phyloP scores from a whole-genome alignment of 192 early-diverging fungal species.

The Dispira parvispora region DNA sequence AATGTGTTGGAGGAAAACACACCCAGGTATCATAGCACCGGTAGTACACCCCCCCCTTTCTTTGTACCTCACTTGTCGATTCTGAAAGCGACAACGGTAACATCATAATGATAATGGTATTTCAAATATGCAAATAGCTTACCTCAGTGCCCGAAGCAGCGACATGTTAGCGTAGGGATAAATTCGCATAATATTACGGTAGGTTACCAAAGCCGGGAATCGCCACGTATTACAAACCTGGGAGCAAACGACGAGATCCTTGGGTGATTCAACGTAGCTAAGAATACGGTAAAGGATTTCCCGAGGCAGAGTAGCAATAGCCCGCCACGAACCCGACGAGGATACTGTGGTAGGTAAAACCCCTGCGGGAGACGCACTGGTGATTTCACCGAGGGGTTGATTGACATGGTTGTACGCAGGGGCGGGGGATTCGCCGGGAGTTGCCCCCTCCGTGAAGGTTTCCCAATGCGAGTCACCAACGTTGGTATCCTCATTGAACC shows the following conservation, averaged over 20 bases:
- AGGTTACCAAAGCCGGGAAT: background rate
- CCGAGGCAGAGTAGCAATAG: background rate
- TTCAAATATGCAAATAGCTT: background rate
- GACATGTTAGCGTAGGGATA: conserved; percentile 11
- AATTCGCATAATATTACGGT: background rate
- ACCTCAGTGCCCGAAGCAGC: background rate
- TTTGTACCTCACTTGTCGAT: too few relatives aligned
- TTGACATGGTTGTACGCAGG: background rate
- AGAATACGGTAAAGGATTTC: background rate
- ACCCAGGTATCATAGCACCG: too few relatives aligned
- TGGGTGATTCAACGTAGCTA: conserved; percentile 1
- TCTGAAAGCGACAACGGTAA: too few relatives aligned
- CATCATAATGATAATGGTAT: too few relatives aligned
- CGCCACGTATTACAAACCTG: conserved; percentile 9
- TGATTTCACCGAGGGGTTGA: background rate
- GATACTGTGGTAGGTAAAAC: background rate
- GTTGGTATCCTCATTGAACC: background rate
- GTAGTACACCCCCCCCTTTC: too few relatives aligned
- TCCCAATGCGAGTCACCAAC: background rate
- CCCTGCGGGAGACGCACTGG: background rate
- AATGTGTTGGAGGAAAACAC: too few relatives aligned
- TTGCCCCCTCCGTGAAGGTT: background rate
- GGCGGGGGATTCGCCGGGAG: background rate
- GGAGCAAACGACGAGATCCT: conserved; percentile 1
- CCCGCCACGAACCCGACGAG: background rate